Evolutionary conservation across 345 rosid species (phyloP).

Genomic region (Gossypium anomalum): DNA sequence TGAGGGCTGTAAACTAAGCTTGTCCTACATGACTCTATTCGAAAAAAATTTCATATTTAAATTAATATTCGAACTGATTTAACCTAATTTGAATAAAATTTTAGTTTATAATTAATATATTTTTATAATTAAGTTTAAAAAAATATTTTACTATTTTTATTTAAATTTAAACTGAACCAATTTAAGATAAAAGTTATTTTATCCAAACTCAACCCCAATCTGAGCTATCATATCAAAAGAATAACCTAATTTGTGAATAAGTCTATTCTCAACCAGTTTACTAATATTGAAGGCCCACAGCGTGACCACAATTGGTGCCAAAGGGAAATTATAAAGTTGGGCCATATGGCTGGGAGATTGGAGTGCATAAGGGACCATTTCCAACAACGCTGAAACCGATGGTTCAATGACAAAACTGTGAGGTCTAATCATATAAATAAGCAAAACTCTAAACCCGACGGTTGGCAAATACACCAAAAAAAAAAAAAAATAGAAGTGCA

Average conservation of each 20-base stretch:
- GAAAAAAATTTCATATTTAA: too few relatives aligned
- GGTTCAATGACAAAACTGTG: not conserved
- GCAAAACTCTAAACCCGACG: not conserved
- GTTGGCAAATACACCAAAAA: not conserved
- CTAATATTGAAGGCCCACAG: not conserved
- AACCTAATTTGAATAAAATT: too few relatives aligned
- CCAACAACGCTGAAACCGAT: not conserved
- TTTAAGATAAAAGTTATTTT: not conserved
- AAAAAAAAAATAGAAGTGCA: not conserved
- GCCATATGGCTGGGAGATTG: not conserved
- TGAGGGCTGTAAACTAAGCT: not conserved
- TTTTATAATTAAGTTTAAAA: too few relatives aligned
- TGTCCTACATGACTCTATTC: too few relatives aligned
- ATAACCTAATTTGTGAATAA: too few relatives aligned
- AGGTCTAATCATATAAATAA: not conserved
- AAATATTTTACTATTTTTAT: too few relatives aligned
- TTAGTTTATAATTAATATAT: too few relatives aligned
- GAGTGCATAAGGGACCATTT: slow-evolving; percentile 3
- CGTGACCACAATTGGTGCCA: not conserved
- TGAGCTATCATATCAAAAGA: too few relatives aligned
- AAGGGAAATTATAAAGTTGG: not conserved
- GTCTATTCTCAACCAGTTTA: too few relatives aligned
- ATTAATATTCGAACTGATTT: too few relatives aligned
- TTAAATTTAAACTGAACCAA: not conserved
- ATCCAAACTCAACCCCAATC: not conserved